These are phyloP conservation scores for Pisolithus sp. DNA, from an alignment of 768 basidiomycete genomes.

Conservation along the genomic window DNA sequence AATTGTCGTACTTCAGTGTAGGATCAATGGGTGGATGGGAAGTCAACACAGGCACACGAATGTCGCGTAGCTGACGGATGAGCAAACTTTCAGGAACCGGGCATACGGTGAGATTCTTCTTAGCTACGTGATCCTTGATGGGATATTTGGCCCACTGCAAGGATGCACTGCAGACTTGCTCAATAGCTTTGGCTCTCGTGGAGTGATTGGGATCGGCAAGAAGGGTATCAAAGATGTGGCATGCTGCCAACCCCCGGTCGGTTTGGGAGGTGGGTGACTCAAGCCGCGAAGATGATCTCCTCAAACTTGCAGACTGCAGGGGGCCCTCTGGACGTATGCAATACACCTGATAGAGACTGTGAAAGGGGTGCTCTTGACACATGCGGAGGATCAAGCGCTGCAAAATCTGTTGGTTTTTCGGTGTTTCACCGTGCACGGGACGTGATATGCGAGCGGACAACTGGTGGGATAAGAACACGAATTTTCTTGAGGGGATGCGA, in stretches of 20 bases:
- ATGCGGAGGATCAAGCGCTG: constrained; percentile 64
- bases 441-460: constrained; percentile 81
- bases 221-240: constrained; percentile 52
- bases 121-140: constrained; percentile 31
- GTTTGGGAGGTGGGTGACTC: constrained; percentile 39
- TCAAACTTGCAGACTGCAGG: constrained; percentile 15
- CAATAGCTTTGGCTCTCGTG: constrained; percentile 44
- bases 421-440: constrained; percentile 20
- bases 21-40: constrained; percentile 61
- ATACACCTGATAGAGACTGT: constrained; percentile 85
- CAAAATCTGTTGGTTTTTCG: constrained; percentile 51
- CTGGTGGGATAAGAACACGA: constrained; percentile 90
- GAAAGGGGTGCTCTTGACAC: constrained; percentile 89
- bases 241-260: constrained; percentile 62
- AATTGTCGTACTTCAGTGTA: constrained; percentile 58
- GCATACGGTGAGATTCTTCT: constrained; percentile 18
- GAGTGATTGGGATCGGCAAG: constrained; percentile 33
- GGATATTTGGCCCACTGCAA: constrained; percentile 68
- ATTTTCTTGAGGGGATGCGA: constrained; percentile 77
- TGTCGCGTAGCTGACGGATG: constrained; percentile 43
- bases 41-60: constrained; percentile 84
- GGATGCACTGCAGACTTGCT: constrained; percentile 57
- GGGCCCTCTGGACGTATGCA: constrained; percentile 48
- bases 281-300: constrained; percentile 44
- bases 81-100: constrained; percentile 40